phyloP scores from a whole-genome alignment of 1,139 yeast species.

The Diutina mesorugosa region DNA sequence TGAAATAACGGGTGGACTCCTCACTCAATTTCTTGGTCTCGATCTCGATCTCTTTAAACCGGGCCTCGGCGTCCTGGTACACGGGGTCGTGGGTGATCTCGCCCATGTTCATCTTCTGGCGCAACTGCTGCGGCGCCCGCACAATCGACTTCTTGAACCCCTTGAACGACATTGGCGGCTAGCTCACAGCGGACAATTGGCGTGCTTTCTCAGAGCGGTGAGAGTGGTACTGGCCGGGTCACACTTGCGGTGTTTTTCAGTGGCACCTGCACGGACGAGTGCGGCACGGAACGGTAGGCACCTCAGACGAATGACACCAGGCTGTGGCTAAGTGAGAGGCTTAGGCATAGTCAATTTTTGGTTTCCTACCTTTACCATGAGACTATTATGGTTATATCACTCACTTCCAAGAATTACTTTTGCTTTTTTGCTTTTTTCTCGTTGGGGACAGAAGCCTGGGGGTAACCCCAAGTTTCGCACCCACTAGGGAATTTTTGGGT shows the following conservation, averaged over 20 bases:
- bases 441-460: too few species aligned
- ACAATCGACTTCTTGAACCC: slow-evolving; percentile 81
- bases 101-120: slow-evolving; percentile 79
- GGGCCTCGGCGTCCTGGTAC: slow-evolving; percentile 86
- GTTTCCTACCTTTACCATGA: too few species aligned
- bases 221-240: not conserved
- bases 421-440: too few species aligned
- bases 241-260: not conserved
- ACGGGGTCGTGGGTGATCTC: slow-evolving; percentile 77
- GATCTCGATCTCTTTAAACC: slow-evolving; percentile 81
- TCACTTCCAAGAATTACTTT: too few species aligned
- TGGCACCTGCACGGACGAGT: not conserved
- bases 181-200: not conserved
- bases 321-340: not conserved
- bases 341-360: too few species aligned
- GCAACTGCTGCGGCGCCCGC: slow-evolving; percentile 73
- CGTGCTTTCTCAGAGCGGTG: not conserved
- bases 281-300: not conserved
- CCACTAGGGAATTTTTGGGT: too few species aligned
- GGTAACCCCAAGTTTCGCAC: too few species aligned
- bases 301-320: not conserved
- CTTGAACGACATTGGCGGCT: slow-evolving; percentile 68
- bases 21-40: slow-evolving; percentile 86
- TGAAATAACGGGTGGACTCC: slow-evolving; percentile 80
- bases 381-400: too few species aligned